Base-by-base conservation (phyloP, 1,284 basidiomycete species). In the Sporisorium exsertum region DNA sequence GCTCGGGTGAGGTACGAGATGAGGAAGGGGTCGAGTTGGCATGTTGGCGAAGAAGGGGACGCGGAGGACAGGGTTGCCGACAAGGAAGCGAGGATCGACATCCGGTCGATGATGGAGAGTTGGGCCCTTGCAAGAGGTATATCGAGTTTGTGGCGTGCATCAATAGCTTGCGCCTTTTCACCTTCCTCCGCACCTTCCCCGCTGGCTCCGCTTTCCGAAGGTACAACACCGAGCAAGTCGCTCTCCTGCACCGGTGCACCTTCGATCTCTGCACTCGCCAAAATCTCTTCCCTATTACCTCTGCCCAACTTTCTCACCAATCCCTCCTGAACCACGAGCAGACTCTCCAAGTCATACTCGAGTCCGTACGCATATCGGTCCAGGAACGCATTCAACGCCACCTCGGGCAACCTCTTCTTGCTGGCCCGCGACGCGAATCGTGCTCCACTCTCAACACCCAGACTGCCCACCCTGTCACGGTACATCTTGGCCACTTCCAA, bases 351-450 rank as follows among this genome's bases (percentile, higher is more conserved):
- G 33, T 70, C 60, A 52, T 64, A 63, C 47, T 71, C 71, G 33
- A 77, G 37, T 0, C 75, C 75, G n/a, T 46, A 62, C 20, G 24
- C 24, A 33, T 77, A 73, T 24, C 75, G 13, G 32, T 77, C 64
- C 24, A 68, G 18, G n/a, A 73, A 69, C 13, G 64, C 67, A 47
- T 70, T 67, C 33, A 77, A 43, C 33, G 58, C 75, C 10, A 77
- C 18, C 37, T 77, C 75, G 0, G 75, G 75, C 3, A 61, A 26
- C 4, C 58, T 16, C 18, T 66, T 40, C 13, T 27, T 32, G 18
- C 40, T 27, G 9, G 75, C 64, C 3, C 58, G 27, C 13, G 40
- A 2, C 0, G 60, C 67, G 7, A 77, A 63, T 0, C 22, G 15
- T 26, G 18, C 18, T 2, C 57, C 70, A 7, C 29, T 49, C 49